Base-by-base conservation (phyloP, 768 basidiomycete species). In the Dictyophora rubrovolvata region DNA sequence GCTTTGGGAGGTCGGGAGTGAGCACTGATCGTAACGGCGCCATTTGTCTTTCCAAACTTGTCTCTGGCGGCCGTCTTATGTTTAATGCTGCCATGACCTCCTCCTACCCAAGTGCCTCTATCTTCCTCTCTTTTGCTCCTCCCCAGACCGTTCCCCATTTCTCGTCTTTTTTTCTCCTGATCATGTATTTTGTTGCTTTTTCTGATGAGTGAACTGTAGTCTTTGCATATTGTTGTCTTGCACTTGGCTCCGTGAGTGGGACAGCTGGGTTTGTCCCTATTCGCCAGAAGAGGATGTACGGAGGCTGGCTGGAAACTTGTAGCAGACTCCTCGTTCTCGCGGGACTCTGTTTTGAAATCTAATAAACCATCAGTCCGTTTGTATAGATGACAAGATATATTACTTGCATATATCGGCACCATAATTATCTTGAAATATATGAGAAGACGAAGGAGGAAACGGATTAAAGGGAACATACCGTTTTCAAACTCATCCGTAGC, bases 151-250 rank as follows among this genome's bases (percentile, higher is more conserved):
- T 42, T 42, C 42, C n/a, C 14, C 42, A 42, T 42, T n/a, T n/a
- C n/a, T 42, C n/a, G 42, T 42, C 42, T 42, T 4, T 9, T 42
- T 12, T n/a, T 42, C 10, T 42, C 42, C 9, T 56, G 21, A 5
- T 14, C n/a, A 17, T 48, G 3, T 48, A 42, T 46, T 48, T 34
- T 5, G 5, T 56, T 36, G 11, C 36, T 56, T 36, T 21, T 56
- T 34, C 47, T 48, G 10, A 56, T 12, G 17, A 46, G 21, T 8
- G 5, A 21, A 10, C 17, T 35, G 50, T 72, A 71, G 59, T 69
- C 69, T 53, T 53, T 56, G 36, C 73, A 74, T 49, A 74, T 74
- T 55, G 73, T 71, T 61, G 70, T 71, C 59, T 64, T 71, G 64
- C 73, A 74, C 14, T 73, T 65, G 23, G 61, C 48, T 10, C 71